Evolutionary conservation across 768 basidiomycete species (phyloP).

Genomic region (Butyriboletus loyo): DNA sequence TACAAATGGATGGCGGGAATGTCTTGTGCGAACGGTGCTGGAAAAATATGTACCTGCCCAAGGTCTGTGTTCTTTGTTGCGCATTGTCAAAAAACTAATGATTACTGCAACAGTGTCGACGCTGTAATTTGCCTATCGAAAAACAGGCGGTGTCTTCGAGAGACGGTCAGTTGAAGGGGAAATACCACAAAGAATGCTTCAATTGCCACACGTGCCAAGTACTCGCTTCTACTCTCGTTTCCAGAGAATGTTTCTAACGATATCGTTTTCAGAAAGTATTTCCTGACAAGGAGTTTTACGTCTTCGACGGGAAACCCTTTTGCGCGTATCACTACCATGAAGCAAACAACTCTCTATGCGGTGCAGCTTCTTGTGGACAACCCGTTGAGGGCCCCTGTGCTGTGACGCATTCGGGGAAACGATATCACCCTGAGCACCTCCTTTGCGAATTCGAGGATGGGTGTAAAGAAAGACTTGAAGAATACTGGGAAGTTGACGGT

Average conservation of each 20-base stretch:
- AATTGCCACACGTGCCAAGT: slow-evolving; percentile 83
- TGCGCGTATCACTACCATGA: slow-evolving; percentile 94
- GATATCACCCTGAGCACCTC: slow-evolving; percentile 88
- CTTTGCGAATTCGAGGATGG: slow-evolving; percentile 66
- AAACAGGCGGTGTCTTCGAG: slow-evolving; percentile 86
- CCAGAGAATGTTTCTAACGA: slow-evolving; percentile 1
- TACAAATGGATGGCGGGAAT: slow-evolving; percentile 67
- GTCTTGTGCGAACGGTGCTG: slow-evolving; percentile 89
- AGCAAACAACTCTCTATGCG: slow-evolving; percentile 85
- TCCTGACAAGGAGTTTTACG: slow-evolving; percentile 89
- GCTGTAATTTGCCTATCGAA: slow-evolving; percentile 85
- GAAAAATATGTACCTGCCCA: slow-evolving; percentile 96
- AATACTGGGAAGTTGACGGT: slow-evolving; percentile 90
- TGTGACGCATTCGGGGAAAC: slow-evolving; percentile 73
- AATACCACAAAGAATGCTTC: slow-evolving; percentile 91
- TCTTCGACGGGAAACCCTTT: slow-evolving; percentile 84
- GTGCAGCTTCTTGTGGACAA: slow-evolving; percentile 71
- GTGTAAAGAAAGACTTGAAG: slow-evolving; percentile 59
- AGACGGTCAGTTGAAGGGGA: slow-evolving; percentile 93
- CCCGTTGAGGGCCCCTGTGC: slow-evolving; percentile 95
- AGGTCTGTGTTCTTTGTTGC: slow-evolving; percentile 45
- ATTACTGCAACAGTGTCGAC: slow-evolving; percentile 60
- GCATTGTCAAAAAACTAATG: slow-evolving; percentile 1
- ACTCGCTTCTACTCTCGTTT: slow-evolving; percentile 19
- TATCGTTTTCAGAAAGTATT: slow-evolving; percentile 65